Evolutionary conservation across 139 green algal genomes (phyloP).

Genomic region (Chlamydomonas incerta): DNA sequence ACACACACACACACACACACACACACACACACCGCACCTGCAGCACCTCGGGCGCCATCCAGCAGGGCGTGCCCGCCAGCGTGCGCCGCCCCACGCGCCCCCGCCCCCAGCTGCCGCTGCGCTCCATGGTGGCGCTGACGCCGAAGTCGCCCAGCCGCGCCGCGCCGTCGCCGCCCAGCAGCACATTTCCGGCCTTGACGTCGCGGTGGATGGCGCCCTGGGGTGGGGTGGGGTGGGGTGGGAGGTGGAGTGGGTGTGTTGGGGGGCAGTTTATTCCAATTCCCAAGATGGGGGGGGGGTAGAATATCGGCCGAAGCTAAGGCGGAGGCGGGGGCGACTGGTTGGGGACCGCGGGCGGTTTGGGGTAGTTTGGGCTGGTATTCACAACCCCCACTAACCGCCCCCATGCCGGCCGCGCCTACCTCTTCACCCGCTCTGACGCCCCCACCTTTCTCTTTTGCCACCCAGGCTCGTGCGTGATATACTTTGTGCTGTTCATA

Average conservation of each 20-base stretch:
- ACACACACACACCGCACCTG: not conserved
- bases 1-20: not conserved
- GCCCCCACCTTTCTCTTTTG: too few species aligned
- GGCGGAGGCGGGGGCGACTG: too few species aligned
- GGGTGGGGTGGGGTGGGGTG: not conserved
- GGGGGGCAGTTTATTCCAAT: too few species aligned
- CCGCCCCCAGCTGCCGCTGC: slow-evolving; percentile 46
- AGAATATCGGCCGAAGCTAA: not conserved
- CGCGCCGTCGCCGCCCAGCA: slow-evolving; percentile 85
- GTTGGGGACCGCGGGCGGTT: too few species aligned
- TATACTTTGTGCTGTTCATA: too few species aligned
- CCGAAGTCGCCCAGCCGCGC: slow-evolving; percentile 95
- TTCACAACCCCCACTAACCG: too few species aligned
- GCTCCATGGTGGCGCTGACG: slow-evolving; percentile 88
- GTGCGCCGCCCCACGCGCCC: slow-evolving; percentile 61
- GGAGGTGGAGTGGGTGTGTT: not conserved
- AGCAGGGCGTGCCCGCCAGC: slow-evolving; percentile 70
- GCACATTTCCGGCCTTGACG: slow-evolving; percentile 97
- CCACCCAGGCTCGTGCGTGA: too few species aligned
- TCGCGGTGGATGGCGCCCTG: slow-evolving; percentile 91
- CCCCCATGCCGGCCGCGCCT: too few species aligned
- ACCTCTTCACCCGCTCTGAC: too few species aligned
- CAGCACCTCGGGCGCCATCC: slow-evolving; percentile 99
- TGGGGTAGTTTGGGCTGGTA: too few species aligned
- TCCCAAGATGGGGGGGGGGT: not conserved